A percentile compares a stretch with the other conserved stretches of the same genome.
These are phyloP conservation scores for Passalora sequoiae DNA, from an alignment of 2,329 filamentous ascomycete species.

Conservation along the genomic window DNA sequence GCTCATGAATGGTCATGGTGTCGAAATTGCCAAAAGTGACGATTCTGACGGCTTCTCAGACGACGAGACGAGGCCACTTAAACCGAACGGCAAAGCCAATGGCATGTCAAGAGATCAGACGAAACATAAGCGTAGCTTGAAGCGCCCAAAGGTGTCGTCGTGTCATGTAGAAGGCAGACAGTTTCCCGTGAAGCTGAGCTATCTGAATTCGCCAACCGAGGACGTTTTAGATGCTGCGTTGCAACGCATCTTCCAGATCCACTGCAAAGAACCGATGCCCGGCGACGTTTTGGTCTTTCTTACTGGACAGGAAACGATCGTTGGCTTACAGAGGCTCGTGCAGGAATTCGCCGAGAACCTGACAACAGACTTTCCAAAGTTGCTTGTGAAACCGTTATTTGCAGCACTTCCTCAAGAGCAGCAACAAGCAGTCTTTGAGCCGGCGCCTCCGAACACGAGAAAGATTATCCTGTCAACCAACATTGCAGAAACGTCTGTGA, in stretches of 20 bases:
- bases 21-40: slow-evolving; percentile 7
- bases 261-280: slow-evolving; percentile 81
- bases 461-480: slow-evolving; percentile 93
- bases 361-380: slow-evolving; percentile 42
- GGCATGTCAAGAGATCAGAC: slow-evolving; percentile 23
- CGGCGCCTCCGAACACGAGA: slow-evolving; percentile 66
- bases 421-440: slow-evolving; percentile 80
- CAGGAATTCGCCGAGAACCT: slow-evolving; percentile 72
- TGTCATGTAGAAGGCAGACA: slow-evolving; percentile 80
- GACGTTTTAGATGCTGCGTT: slow-evolving; percentile 79
- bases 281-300: slow-evolving; percentile 92
- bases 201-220: slow-evolving; percentile 67
- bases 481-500: slow-evolving; percentile 97
- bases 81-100: not conserved
- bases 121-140: slow-evolving; percentile 3
- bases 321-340: slow-evolving; percentile 70
- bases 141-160: slow-evolving; percentile 3
- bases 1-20: not conserved
- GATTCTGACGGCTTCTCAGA: not conserved
- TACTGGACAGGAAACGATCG: slow-evolving; percentile 88
- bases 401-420: slow-evolving; percentile 82
- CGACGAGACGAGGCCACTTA: not conserved
- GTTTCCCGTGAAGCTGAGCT: slow-evolving; percentile 73
- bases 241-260: slow-evolving; percentile 78
- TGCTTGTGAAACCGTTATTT: slow-evolving; percentile 73